These are phyloP conservation scores for Fraxinus greggii DNA, from an alignment of 305 asterid species.

Conservation along the genomic window DNA sequence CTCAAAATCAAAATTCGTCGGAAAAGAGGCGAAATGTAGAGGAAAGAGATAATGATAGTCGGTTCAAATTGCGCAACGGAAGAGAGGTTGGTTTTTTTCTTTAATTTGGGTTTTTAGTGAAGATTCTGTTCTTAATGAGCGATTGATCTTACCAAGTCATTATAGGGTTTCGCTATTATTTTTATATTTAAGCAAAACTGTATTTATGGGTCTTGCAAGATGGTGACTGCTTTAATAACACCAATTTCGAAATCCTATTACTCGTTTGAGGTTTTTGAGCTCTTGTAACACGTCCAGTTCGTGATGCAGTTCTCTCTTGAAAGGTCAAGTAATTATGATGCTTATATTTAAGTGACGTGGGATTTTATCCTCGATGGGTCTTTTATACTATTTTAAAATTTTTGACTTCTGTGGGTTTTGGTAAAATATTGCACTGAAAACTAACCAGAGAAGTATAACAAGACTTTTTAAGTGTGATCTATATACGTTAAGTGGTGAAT, in stretches of 20 bases:
- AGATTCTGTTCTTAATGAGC: background rate
- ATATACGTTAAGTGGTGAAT: slow-evolving; percentile 15
- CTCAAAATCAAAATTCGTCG: slow-evolving; percentile 20
- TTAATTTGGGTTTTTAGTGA: background rate
- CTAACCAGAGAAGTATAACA: background rate
- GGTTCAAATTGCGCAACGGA: slow-evolving; percentile 69
- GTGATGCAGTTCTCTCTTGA: background rate
- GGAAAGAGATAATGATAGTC: slow-evolving; percentile 33
- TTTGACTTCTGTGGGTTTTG: background rate
- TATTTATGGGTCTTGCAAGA: background rate
- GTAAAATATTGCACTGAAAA: background rate
- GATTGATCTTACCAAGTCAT: background rate
- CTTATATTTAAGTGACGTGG: background rate
- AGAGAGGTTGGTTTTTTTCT: slow-evolving; percentile 50
- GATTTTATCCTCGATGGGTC: background rate
- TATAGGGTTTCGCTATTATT: background rate
- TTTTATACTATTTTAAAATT: background rate
- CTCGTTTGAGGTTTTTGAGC: background rate
- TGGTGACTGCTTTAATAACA: background rate
- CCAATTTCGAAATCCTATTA: background rate
- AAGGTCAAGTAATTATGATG: background rate
- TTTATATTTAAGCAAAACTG: background rate
- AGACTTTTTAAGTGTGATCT: background rate
- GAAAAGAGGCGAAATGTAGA: slow-evolving; percentile 31
- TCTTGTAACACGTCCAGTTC: background rate